Conservation (phyloP, 345 rosid species). For the Triadica sebifera region DNA sequence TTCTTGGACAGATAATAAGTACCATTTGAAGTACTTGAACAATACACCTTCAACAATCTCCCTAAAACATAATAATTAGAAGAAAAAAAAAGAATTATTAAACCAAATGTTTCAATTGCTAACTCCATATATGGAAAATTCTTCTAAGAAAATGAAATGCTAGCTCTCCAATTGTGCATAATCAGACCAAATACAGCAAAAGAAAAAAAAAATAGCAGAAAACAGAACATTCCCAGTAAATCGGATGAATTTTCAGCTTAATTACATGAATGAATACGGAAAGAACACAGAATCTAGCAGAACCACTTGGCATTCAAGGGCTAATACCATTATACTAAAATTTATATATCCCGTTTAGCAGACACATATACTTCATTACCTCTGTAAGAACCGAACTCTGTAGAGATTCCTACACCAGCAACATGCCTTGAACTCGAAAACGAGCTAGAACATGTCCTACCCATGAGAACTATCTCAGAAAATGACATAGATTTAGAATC, state of each 20-base stretch:
- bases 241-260: constrained; percentile 2
- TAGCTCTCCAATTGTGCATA: too few species aligned
- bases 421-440: constrained; percentile 29
- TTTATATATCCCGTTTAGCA: too few species aligned
- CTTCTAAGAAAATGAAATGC: too few species aligned
- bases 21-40: constrained; percentile 39
- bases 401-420: constrained; percentile 32
- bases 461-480: constrained; percentile 23
- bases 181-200: background rate
- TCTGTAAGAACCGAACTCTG: constrained; percentile 39
- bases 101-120: too few species aligned
- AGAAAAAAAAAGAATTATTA: too few species aligned
- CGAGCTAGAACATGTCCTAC: constrained; percentile 29
- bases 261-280: background rate
- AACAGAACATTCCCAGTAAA: background rate
- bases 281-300: too few species aligned
- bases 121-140: too few species aligned
- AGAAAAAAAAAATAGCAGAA: background rate
- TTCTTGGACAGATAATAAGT: constrained; percentile 33
- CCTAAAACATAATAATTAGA: constrained; percentile 23
- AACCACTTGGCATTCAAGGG: too few species aligned
- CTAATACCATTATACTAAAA: too few species aligned
- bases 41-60: constrained; percentile 29
- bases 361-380: constrained; percentile 10
- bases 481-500: constrained; percentile 34